Evolutionary conservation across 768 basidiomycete genomes (phyloP).

Genomic region (Gautieria morchelliformis): DNA sequence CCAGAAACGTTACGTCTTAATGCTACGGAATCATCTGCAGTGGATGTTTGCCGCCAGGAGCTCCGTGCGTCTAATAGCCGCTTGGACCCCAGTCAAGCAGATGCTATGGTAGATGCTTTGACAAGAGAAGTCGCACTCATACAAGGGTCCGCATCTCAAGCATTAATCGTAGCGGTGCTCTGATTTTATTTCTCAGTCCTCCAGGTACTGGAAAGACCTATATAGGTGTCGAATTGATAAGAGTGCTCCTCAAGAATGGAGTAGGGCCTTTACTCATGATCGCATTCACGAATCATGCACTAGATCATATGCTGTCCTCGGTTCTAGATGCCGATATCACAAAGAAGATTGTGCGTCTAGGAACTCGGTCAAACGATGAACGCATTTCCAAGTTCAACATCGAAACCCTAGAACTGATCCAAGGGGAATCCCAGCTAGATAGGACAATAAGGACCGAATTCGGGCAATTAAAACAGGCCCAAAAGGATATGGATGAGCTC

Average conservation of each 20-base stretch:
- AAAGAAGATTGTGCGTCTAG: constrained; percentile 53
- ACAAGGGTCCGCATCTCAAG: constrained; percentile 44
- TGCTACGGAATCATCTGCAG: constrained; percentile 31
- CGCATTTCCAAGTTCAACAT: constrained; percentile 52
- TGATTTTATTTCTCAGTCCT: constrained; percentile 32
- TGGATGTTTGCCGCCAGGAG: constrained; percentile 36
- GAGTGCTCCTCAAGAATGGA: constrained; percentile 46
- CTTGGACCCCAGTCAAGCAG: constrained; percentile 63
- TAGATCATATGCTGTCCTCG: constrained; percentile 61
- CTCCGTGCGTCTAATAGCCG: constrained; percentile 36
- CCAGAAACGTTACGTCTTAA: constrained; percentile 32
- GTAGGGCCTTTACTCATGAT: constrained; percentile 47
- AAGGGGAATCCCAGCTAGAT: constrained; percentile 32
- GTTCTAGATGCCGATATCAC: constrained; percentile 62
- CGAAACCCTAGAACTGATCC: constrained; percentile 42
- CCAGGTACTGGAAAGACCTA: constrained; percentile 76
- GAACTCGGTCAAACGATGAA: constrained; percentile 53
- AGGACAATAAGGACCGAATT: constrained; percentile 25
- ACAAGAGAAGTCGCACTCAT: constrained; percentile 55
- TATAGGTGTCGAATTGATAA: constrained; percentile 60
- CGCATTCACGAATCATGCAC: constrained; percentile 71
- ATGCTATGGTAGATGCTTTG: constrained; percentile 55
- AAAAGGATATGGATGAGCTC: constrained; percentile 36
- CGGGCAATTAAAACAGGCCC: constrained; percentile 31
- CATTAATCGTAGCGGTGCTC: not conserved